phyloP scores from a whole-genome alignment of 1,139 yeast species.

The Yamadazyma dushanensis region DNA sequence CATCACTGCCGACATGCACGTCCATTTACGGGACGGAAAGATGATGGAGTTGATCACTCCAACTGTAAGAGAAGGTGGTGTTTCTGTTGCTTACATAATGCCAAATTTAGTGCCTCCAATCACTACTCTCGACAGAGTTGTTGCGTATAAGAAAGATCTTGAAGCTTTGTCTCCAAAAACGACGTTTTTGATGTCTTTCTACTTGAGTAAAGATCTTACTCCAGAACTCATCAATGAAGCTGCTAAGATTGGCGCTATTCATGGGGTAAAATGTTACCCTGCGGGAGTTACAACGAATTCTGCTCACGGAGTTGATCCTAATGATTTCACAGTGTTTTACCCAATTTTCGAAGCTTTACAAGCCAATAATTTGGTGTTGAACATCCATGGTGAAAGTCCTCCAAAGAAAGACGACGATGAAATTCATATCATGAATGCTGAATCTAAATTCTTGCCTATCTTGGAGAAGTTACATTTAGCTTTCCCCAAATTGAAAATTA shows the following conservation, averaged over 20 bases:
- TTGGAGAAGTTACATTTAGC: conserved; percentile 71
- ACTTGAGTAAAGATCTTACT: conserved; percentile 72
- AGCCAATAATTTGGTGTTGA: conserved; percentile 70
- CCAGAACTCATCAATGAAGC: conserved; percentile 84
- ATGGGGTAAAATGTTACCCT: conserved; percentile 93
- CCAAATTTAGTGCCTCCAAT: conserved; percentile 94
- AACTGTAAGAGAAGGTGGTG: conserved; percentile 85
- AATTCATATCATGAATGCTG: conserved; percentile 91
- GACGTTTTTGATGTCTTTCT: conserved; percentile 87
- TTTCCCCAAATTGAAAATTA: conserved; percentile 84
- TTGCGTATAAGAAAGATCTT: conserved; percentile 65
- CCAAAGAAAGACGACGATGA: conserved; percentile 51
- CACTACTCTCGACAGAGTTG: conserved; percentile 73
- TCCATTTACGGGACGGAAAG: conserved; percentile 87
- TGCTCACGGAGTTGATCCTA: conserved; percentile 88
- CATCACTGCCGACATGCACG: conserved; percentile 92
- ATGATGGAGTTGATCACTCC: conserved; percentile 95
- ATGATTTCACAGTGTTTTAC: conserved; percentile 83
- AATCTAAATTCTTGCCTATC: conserved; percentile 91
- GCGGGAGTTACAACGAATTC: conserved; percentile 99
- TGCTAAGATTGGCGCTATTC: conserved; percentile 67
- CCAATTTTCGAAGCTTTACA: conserved; percentile 90
- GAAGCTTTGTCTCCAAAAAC: conserved; percentile 77
- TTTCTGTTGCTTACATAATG: conserved; percentile 90
- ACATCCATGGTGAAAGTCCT: conserved; percentile 95